These are phyloP conservation scores for Dichotomocladium elegans DNA, from an alignment of 371 early-diverging fungal genomes.

Conservation along the genomic window DNA sequence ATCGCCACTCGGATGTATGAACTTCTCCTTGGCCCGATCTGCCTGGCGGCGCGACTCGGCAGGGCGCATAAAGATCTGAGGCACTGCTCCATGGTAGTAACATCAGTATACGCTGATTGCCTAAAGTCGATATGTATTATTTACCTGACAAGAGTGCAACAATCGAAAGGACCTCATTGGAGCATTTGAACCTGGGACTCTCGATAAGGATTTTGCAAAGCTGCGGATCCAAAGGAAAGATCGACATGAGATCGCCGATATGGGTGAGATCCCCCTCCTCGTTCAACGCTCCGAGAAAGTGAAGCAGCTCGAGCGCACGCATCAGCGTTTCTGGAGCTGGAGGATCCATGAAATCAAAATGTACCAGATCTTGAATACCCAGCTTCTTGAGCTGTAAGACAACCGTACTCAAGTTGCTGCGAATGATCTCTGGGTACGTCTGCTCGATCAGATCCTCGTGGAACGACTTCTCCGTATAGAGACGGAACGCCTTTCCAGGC, in stretches of 20 bases:
- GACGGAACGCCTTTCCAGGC: slow-evolving; percentile 92
- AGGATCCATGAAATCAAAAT: slow-evolving; percentile 94
- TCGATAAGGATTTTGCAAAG: slow-evolving; percentile 80
- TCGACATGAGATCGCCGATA: slow-evolving; percentile 78
- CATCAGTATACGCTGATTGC: background rate
- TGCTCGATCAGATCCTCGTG: slow-evolving; percentile 77
- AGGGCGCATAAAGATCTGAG: slow-evolving; percentile 89
- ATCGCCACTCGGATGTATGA: slow-evolving; percentile 89
- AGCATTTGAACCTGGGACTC: slow-evolving; percentile 81
- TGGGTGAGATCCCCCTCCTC: slow-evolving; percentile 85
- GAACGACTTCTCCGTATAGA: slow-evolving; percentile 90
- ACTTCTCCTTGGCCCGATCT: slow-evolving; percentile 90
- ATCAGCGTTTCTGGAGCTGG: slow-evolving; percentile 91
- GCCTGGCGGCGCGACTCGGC: slow-evolving; percentile 82
- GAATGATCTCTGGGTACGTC: slow-evolving; percentile 88
- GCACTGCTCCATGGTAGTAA: slow-evolving; percentile 43
- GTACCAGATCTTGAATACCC: slow-evolving; percentile 86
- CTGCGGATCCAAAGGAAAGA: slow-evolving; percentile 92
- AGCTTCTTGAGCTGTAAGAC: slow-evolving; percentile 87
- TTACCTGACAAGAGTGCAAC: slow-evolving; percentile 81
- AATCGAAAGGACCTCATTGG: slow-evolving; percentile 91
- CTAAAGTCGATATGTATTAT: background rate
- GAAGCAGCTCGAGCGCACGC: slow-evolving; percentile 87
- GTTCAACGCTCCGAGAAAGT: slow-evolving; percentile 87
- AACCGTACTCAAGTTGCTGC: slow-evolving; percentile 80